Evolutionary conservation across 495 filamentous ascomycete genomes (phyloP), one percentile per base, ranked within the genome.

Genomic region (Staphylotrichum tortipilum): DNA sequence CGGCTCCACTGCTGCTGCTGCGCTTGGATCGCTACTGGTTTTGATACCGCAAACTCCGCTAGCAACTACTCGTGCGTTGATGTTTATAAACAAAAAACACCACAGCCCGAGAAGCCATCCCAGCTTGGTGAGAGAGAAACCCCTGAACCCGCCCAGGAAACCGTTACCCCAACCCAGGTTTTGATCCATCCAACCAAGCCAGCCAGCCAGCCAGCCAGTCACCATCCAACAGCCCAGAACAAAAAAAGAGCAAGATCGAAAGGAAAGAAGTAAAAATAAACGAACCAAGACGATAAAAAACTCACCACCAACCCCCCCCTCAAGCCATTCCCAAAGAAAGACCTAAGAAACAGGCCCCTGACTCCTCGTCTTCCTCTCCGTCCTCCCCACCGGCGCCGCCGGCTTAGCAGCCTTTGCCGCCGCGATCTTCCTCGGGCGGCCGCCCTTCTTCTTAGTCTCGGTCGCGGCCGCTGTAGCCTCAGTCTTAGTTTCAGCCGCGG

Each of bases 341-440:
- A 22, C 7, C 15, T 31, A 43, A 10, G 29, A 58, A 18, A 26
- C 64, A 3, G 65, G 61, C 0, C 71, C 71, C 54, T 75, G 72
- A 42, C 70, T 73, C 46, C 71, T 59, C 9, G 70, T 76, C 58
- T 68, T 71, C 24, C 70, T 59, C 42, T 50, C 49, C 0, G 73
- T 70, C 35, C 55, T 61, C 0, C 72, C 70, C 7, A 68, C 65
- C 10, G 64, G 44, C 49, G 22, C 17, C 7, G 37, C 34, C 8
- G 54, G 24, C n/a, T 41, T 45, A 31, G 60, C 69, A 28, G 67
- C 60, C 18, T 68, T 56, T n/a, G n/a, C n/a, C n/a, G n/a, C n/a
- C n/a, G n/a, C n/a, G n/a, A n/a, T n/a, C 53, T 71, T 72, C 57
- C 55, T 68, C 5, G 63, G 60, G n/a, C 67, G 63, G 38, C 66